Conservation (phyloP, 2,329 filamentous ascomycete genomes). For the Aureobasidium pullulans region DNA sequence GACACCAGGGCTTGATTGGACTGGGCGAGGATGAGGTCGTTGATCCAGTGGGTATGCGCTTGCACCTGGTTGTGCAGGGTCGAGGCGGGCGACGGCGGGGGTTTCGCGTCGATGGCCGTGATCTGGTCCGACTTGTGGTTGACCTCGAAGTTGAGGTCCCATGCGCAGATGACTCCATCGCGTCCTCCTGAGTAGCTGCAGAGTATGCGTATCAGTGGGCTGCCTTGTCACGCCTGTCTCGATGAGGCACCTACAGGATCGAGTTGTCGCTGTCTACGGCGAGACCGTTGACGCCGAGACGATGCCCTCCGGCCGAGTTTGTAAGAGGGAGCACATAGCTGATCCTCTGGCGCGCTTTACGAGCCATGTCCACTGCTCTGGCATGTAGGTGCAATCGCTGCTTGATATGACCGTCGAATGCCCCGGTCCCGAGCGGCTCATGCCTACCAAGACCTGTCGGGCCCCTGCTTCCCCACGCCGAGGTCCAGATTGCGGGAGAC, state of each 20-base stretch:
- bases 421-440: not conserved
- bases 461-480: not conserved
- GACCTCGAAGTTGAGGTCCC: conserved; percentile 75
- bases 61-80: conserved; percentile 58
- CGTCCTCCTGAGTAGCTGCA: conserved; percentile 87
- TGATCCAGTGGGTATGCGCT: conserved; percentile 94
- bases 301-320: conserved; percentile 73
- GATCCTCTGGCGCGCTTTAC: conserved; percentile 47
- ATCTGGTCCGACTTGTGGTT: conserved; percentile 28
- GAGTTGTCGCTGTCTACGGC: conserved; percentile 76
- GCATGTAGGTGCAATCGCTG: not conserved
- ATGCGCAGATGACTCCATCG: conserved; percentile 92
- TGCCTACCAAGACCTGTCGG: not conserved
- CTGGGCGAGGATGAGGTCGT: conserved; percentile 77
- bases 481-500: conserved; percentile 2
- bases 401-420: not conserved
- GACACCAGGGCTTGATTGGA: conserved; percentile 75
- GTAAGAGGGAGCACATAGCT: conserved; percentile 62
- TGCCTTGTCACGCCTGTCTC: not conserved
- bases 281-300: conserved; percentile 89
- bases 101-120: conserved; percentile 28
- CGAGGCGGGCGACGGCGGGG: conserved; percentile 34
- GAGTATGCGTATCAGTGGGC: conserved; percentile 20
- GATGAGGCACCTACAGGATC: conserved; percentile 61
- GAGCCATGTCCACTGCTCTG: conserved; percentile 33